Conservation (phyloP, 345 rosid species). For the Syzygium grande region DNA sequence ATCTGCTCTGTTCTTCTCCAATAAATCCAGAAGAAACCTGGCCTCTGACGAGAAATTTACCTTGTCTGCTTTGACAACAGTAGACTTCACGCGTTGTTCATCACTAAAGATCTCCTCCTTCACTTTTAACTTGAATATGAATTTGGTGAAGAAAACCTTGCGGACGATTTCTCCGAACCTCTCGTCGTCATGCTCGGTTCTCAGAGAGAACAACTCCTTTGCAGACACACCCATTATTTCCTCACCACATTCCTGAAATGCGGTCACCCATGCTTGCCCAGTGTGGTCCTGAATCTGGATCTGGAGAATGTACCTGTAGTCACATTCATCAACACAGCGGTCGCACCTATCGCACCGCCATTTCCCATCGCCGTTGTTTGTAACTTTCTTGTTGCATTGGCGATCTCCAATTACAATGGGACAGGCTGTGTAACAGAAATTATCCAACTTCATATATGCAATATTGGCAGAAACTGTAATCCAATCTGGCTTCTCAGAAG, state of each 20-base stretch:
- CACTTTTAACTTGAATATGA: constrained; percentile 72
- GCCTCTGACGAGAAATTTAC: constrained; percentile 51
- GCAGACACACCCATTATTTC: constrained; percentile 89
- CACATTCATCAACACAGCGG: constrained; percentile 59
- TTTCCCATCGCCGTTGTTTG: constrained; percentile 85
- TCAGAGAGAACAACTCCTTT: constrained; percentile 57
- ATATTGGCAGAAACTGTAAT: constrained; percentile 59
- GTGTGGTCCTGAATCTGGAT: constrained; percentile 92
- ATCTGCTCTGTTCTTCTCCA: constrained; percentile 41
- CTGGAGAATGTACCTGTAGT: constrained; percentile 78
- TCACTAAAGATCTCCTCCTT: constrained; percentile 86
- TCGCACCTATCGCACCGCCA: constrained; percentile 93
- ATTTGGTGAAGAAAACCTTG: constrained; percentile 53
- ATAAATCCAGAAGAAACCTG: constrained; percentile 48
- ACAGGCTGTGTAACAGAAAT: constrained; percentile 93
- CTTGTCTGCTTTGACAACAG: constrained; percentile 69
- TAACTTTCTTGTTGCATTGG: constrained; percentile 76
- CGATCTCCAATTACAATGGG: constrained; percentile 78
- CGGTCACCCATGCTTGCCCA: constrained; percentile 79
- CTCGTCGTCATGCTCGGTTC: constrained; percentile 62
- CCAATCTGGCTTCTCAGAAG: constrained; percentile 95
- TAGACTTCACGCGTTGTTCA: constrained; percentile 84
- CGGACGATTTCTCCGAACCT: constrained; percentile 59
- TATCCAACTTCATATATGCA: constrained; percentile 58
- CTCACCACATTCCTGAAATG: constrained; percentile 81